Evolutionary conservation across 2,329 filamentous ascomycete genomes (phyloP).

Genomic region (Podosphaera fusca): DNA sequence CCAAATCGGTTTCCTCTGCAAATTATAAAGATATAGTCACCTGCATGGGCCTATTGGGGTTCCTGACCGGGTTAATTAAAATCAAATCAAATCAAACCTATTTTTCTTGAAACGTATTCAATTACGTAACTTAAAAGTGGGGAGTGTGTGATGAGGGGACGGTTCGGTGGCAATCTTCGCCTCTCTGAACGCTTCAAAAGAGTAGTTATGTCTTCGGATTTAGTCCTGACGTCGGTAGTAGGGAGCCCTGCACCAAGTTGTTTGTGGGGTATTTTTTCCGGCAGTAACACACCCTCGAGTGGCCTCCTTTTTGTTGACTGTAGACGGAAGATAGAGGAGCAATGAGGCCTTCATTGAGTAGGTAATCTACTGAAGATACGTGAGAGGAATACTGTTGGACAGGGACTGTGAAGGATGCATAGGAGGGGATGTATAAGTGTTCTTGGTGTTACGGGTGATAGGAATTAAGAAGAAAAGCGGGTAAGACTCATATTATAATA

Average conservation of each 20-base stretch:
- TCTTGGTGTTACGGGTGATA: too few relatives aligned
- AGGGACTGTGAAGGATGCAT: too few relatives aligned
- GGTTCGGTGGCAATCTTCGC: too few relatives aligned
- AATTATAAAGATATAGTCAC: background rate
- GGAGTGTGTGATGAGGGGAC: background rate
- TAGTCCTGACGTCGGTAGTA: background rate
- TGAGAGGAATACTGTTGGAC: too few relatives aligned
- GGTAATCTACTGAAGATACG: too few relatives aligned
- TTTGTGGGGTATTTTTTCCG: background rate
- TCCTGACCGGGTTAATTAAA: background rate
- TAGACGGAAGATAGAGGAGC: too few relatives aligned
- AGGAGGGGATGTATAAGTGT: too few relatives aligned
- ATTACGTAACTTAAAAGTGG: background rate
- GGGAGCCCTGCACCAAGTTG: background rate
- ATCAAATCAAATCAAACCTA: background rate
- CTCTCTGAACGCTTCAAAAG: too few relatives aligned
- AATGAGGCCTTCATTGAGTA: too few relatives aligned
- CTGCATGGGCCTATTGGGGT: background rate
- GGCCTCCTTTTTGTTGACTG: too few relatives aligned
- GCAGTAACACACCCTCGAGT: background rate
- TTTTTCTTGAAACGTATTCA: background rate
- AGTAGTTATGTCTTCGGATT: background rate
- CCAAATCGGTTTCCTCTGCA: background rate
- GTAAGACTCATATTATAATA: too few relatives aligned
- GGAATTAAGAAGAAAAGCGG: too few relatives aligned